These are phyloP conservation scores for Sherardia arvensis DNA, from an alignment of 257 asterid species.

Conservation along the genomic window DNA sequence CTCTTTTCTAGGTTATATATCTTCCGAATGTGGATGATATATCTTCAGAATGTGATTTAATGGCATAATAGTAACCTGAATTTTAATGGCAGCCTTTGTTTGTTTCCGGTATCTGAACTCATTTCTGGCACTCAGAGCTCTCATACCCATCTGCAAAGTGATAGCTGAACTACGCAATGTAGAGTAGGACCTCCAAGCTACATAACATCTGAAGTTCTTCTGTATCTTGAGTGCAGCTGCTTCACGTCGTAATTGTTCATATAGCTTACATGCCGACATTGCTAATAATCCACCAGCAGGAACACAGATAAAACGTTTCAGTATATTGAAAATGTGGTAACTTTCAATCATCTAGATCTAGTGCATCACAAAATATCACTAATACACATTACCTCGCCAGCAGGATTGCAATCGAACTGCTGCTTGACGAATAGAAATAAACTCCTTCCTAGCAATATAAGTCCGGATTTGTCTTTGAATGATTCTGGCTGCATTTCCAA, in stretches of 20 bases:
- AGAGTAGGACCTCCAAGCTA: constrained; percentile 52
- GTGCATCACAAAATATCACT: constrained; percentile 5
- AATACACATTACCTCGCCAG: constrained; percentile 77
- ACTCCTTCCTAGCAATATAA: constrained; percentile 80
- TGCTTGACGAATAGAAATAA: constrained; percentile 60
- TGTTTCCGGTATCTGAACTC: constrained; percentile 84
- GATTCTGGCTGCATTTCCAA: constrained; percentile 91
- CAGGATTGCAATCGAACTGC: constrained; percentile 89
- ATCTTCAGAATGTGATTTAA: neutral
- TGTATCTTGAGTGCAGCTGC: constrained; percentile 91
- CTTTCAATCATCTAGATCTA: constrained; percentile 1
- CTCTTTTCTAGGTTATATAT: neutral
- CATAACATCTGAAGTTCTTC: constrained; percentile 73
- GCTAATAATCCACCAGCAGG: constrained; percentile 26
- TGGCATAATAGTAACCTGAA: constrained; percentile 54
- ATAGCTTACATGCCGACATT: constrained; percentile 75
- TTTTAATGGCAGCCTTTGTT: constrained; percentile 75
- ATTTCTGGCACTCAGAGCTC: constrained; percentile 78
- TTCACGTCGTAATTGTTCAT: constrained; percentile 80
- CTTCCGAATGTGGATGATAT: neutral
- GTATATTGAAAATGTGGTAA: neutral
- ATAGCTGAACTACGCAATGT: constrained; percentile 52
- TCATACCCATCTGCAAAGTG: constrained; percentile 84
- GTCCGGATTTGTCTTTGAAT: constrained; percentile 96
- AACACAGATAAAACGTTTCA: neutral